Evolutionary conservation across 805 yeast genomes (phyloP).

Genomic region (Pichia membranifaciens): DNA sequence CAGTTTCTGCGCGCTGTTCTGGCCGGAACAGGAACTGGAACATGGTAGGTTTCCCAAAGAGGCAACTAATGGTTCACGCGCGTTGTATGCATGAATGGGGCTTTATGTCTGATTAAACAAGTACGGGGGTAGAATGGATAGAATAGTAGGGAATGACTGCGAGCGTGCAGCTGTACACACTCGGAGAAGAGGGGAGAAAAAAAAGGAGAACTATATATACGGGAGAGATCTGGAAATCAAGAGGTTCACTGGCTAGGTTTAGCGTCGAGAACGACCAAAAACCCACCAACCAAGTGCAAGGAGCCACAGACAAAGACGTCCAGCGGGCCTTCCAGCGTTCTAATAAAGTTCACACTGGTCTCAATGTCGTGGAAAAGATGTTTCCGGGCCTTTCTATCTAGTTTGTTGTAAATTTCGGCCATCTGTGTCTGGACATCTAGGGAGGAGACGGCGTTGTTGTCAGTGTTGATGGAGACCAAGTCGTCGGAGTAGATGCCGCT

Average conservation of each 20-base stretch:
- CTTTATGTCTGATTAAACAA: no score
- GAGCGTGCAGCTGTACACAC: no score
- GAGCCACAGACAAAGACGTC: slow-evolving; percentile 94
- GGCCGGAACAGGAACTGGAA: no score
- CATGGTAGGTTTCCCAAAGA: no score
- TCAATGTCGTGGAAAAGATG: slow-evolving; percentile 71
- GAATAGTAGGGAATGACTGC: slow-evolving; percentile 3
- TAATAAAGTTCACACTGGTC: slow-evolving; percentile 53
- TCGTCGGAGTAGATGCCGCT: slow-evolving; percentile 76
- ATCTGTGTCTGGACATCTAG: slow-evolving; percentile 73
- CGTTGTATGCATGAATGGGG: no score
- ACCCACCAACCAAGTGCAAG: slow-evolving; percentile 89
- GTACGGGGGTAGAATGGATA: no score
- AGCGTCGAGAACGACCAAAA: slow-evolving; percentile 73
- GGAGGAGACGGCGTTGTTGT: slow-evolving; percentile 71
- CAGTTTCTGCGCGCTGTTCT: no score
- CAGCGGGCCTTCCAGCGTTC: slow-evolving; percentile 40
- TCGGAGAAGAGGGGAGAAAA: not conserved
- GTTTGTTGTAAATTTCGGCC: slow-evolving; percentile 59
- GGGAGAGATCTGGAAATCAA: not conserved
- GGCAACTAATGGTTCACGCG: no score
- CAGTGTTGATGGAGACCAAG: slow-evolving; percentile 77
- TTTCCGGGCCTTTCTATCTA: slow-evolving; percentile 39
- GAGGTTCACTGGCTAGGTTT: slow-evolving; percentile 9
- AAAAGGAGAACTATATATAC: not conserved